Base-by-base conservation (phyloP, 176 grass and related monocot species). In the Juncus inflexus region DNA sequence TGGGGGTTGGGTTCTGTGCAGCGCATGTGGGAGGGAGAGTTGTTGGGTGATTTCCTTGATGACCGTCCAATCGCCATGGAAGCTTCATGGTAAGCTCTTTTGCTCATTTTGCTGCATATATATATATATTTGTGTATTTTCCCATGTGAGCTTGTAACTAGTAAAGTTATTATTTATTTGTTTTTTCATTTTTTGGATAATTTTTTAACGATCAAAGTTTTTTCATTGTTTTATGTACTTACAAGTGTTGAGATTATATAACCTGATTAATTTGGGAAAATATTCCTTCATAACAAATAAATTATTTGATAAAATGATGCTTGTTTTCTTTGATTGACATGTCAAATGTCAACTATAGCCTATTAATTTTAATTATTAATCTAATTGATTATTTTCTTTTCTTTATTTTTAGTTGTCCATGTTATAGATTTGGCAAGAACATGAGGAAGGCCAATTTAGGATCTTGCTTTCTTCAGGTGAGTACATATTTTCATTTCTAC, bases 11-110 rank as follows among this genome's bases (percentile, higher is more conserved):
- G 78, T 7, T 80, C 80, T 11, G 85, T 92, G 75, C 94, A 92
- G 82, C 63, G 94, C 80, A 99, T 99, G 94, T 99, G 94, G 94
- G 94, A 99, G 67, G 92, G 92, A 4, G 89, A 84, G 52, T 77
- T 96, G 15, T 81, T 94, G 50, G 68, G 82, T 49, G 89, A 92
- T 89, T 99, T 86, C 76, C 66, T 99, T n/a, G 89, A 90, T 47
- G 85, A 99, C 76, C 78, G 80, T 8, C 80, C 83, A 52, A 90
- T 99, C 72, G 94, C 88, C 7, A 75, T 99, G 55, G 85, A 99
- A 77, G 72, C 94, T 56, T 81, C 83, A 4, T 99, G 89, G 94
- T 99, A 86, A 78, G 84, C 79, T 73, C 79, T 73, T 58, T 56
- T 52, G 10, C 40, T 53, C 10, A n/a, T 68, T 52, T 6, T 73